Conservation (phyloP, 2,329 filamentous ascomycete species). For the Emmonsiellopsis sp. region DNA sequence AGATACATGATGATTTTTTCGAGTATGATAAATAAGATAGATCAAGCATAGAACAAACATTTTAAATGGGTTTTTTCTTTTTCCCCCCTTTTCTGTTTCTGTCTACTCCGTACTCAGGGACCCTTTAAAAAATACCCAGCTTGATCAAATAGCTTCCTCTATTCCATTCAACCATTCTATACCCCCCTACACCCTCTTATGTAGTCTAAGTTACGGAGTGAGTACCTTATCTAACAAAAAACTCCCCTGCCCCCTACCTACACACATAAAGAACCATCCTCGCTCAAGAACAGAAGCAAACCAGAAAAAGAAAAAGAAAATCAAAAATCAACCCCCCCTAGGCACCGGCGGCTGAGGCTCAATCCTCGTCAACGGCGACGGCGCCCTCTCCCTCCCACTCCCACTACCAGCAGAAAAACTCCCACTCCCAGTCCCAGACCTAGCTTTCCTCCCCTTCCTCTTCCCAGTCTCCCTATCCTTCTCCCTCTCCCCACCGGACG, state of each 20-base stretch:
- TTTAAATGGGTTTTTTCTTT: too few species aligned
- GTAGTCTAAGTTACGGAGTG: too few species aligned
- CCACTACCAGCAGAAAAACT: background rate
- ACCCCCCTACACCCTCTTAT: too few species aligned
- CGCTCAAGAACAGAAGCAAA: background rate
- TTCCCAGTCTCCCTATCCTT: constrained; percentile 5
- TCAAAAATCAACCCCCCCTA: background rate
- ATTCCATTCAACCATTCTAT: too few species aligned
- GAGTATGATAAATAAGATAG: too few species aligned
- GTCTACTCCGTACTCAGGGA: too few species aligned
- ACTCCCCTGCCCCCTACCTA: background rate
- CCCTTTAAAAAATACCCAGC: too few species aligned
- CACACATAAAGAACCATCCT: background rate
- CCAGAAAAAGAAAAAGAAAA: background rate
- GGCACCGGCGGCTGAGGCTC: background rate
- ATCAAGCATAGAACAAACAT: too few species aligned
- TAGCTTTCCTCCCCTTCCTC: too few species aligned
- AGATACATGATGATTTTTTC: too few species aligned
- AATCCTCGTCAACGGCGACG: constrained; percentile 11
- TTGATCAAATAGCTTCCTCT: too few species aligned
- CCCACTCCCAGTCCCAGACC: background rate
- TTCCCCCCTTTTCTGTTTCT: too few species aligned
- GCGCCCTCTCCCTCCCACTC: constrained; percentile 1
- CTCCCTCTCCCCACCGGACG: constrained; percentile 19
- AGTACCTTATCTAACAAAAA: background rate